Evolutionary conservation across 176 grass and related monocot species (phyloP).

Genomic region (Juncus effusus): DNA sequence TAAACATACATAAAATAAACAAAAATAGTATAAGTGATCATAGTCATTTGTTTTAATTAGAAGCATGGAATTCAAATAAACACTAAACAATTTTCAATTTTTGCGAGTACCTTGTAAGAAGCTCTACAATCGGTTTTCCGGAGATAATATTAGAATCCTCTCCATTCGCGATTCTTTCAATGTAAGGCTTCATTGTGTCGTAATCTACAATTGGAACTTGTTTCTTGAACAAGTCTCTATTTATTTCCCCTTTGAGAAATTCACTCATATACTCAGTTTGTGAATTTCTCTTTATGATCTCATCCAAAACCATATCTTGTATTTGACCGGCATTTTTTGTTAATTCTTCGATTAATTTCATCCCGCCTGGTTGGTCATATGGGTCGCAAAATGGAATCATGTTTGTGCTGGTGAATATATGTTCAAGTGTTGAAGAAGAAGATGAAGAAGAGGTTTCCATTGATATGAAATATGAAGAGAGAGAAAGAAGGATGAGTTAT

Average conservation of each 20-base stretch:
- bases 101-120: slow-evolving; percentile 54
- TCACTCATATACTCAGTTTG: slow-evolving; percentile 55
- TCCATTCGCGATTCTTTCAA: slow-evolving; percentile 66
- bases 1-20: slow-evolving; percentile 8
- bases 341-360: slow-evolving; percentile 54
- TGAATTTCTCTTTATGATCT: slow-evolving; percentile 49
- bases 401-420: slow-evolving; percentile 5
- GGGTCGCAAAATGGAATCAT: slow-evolving; percentile 47
- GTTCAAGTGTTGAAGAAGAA: neutral
- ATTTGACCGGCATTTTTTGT: slow-evolving; percentile 44
- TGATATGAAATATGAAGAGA: neutral
- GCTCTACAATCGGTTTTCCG: slow-evolving; percentile 54
- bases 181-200: slow-evolving; percentile 60
- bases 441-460: neutral
- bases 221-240: slow-evolving; percentile 33
- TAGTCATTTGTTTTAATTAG: neutral
- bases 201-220: slow-evolving; percentile 65
- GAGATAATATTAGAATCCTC: slow-evolving; percentile 55
- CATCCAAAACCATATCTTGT: slow-evolving; percentile 47
- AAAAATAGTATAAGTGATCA: neutral
- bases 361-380: slow-evolving; percentile 39
- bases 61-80: neutral
- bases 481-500: neutral
- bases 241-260: slow-evolving; percentile 30
- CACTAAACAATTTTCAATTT: neutral